phyloP scores from a whole-genome alignment of 1,284 basidiomycete genomes.

The Ganoderma lucidum region DNA sequence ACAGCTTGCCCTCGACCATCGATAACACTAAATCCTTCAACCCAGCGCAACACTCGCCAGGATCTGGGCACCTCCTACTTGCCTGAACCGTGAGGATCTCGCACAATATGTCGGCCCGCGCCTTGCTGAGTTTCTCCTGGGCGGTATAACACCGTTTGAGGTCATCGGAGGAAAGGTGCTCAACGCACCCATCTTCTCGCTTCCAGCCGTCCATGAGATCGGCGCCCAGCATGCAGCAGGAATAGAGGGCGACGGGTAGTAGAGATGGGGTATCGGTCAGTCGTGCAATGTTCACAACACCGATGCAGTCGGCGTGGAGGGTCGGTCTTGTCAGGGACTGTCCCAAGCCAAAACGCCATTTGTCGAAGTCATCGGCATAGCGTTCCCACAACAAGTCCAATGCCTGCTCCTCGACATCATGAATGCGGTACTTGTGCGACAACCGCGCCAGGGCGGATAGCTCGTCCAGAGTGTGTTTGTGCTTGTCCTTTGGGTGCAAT shows the following conservation, averaged over 20 bases:
- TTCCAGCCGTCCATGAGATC: background rate
- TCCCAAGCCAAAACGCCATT: background rate
- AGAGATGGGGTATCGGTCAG: slow-evolving; percentile 13
- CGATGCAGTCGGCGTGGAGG: background rate
- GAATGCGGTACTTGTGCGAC: slow-evolving; percentile 24
- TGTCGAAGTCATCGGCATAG: background rate
- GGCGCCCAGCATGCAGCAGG: background rate
- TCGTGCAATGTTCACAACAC: slow-evolving; percentile 14
- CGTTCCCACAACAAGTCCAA: background rate
- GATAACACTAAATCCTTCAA: background rate
- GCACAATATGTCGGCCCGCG: slow-evolving; percentile 5
- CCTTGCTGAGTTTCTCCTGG: background rate
- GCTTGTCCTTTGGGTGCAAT: background rate
- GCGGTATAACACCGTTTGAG: slow-evolving; percentile 9
- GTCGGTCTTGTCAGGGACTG: background rate
- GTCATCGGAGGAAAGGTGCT: slow-evolving; percentile 2
- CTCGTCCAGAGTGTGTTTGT: background rate
- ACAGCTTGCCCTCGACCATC: background rate
- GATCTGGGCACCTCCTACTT: background rate
- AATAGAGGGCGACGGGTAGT: slow-evolving; percentile 11
- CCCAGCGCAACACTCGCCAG: background rate
- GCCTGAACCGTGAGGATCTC: background rate
- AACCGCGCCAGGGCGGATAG: slow-evolving; percentile 16
- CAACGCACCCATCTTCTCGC: slow-evolving; percentile 8
- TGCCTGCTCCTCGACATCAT: slow-evolving; percentile 3